Base-by-base conservation (phyloP, 805 yeast species). In the Ogataea kodamae region DNA sequence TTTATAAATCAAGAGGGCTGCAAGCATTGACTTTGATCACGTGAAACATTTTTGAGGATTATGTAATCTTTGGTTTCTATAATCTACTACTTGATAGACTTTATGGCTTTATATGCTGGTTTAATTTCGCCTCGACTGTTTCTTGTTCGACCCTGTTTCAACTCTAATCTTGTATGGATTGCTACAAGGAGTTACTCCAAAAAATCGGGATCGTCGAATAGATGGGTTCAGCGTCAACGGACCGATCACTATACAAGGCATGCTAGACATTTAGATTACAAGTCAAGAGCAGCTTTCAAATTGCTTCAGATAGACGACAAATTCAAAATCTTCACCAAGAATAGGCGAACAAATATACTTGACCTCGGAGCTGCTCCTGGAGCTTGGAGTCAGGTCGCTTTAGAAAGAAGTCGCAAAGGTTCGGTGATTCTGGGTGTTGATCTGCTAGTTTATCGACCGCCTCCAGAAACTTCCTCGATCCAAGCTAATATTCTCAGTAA, bases 281-380 rank as follows among this genome's bases (percentile, higher is more conserved):
- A 78, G 48, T 87, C 97, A 2, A 60, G 98, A 27, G 98, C 98
- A 0, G 97, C 97, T 0, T 90, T 77, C 62, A 92, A 92, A 52
- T 64, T 92, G 20, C 56, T 78, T 14, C 94, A 90, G 52, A 68
- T 92, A 8, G 78, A 89, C 54, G 65, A 75, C 10, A 76, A 72
- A 48, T 83, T 67, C 59, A 57, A 65, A 19, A 40, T 92, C 2
- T 78, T 90, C 55, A 33, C 39, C 1, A 46, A 37, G 7, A 18
- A 33, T 3, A 37, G 26, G 22, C 11, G 30, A 2, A 32, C 48
- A 13, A 52, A 50, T 39, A 82, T 92, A 1, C 76, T 92, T 4
- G 98, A 92, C 62, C 62, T 92, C 28, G 96, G 96, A 0, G 88
- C 78, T 56, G 95, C 96, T 0, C 96, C 96, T 0, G 96, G 96